A percentile compares a stretch with the other conserved stretches of the same genome.
Conservation (phyloP, 345 rosid species). For the Punica granatum region DNA sequence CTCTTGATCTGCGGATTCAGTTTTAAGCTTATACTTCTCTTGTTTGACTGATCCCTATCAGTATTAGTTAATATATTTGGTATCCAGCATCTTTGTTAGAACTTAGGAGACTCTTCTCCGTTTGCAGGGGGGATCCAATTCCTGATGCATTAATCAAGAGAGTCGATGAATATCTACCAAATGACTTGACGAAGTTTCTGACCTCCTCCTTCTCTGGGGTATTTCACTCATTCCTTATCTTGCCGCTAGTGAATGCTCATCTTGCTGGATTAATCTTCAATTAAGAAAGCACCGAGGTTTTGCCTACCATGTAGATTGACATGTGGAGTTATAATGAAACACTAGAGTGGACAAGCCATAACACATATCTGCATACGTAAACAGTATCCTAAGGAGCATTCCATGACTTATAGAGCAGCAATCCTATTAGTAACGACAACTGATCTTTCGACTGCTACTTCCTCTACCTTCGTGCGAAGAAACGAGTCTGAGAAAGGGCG, state of each 20-base stretch:
- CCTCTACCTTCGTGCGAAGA: neutral
- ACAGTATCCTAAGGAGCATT: neutral
- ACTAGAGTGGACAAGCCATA: neutral
- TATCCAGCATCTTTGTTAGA: neutral
- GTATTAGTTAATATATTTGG: neutral
- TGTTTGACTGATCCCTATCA: neutral
- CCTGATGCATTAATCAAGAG: conserved; percentile 51
- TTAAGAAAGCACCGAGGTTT: neutral
- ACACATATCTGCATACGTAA: neutral
- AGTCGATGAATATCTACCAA: conserved; percentile 70
- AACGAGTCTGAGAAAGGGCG: neutral
- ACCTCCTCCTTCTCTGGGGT: conserved; percentile 52
- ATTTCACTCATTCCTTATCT: neutral
- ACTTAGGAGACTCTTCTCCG: neutral
- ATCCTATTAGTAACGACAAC: neutral
- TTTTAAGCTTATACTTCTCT: conserved; percentile 10
- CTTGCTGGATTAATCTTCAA: neutral
- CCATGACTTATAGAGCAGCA: neutral
- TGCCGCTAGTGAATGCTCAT: neutral
- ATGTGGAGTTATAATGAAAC: neutral
- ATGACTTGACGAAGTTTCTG: conserved; percentile 52
- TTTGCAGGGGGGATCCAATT: conserved; percentile 80
- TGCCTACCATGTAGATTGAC: neutral
- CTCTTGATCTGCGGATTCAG: neutral
- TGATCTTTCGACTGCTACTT: neutral